Evolutionary conservation across 306 rosid genomes (phyloP).

Genomic region (Rosa multiflora): DNA sequence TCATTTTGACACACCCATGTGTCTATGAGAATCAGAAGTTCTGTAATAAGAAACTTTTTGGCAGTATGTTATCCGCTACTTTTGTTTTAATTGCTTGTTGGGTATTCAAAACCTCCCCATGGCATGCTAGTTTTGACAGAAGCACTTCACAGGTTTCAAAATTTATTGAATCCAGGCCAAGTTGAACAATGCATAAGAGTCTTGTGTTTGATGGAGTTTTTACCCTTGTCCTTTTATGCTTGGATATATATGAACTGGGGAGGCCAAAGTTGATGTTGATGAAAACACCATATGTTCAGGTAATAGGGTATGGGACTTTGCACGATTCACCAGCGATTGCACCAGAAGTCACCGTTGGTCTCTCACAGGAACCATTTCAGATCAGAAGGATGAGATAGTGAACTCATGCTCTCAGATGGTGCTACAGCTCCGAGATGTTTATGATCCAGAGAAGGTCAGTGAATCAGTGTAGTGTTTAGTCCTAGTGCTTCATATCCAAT

Average conservation of each 20-base stretch:
- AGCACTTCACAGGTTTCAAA: neutral
- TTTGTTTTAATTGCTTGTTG: neutral
- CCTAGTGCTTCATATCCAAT: slow-evolving; percentile 12
- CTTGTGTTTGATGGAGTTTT: neutral
- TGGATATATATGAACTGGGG: neutral
- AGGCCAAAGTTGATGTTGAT: slow-evolving; percentile 10
- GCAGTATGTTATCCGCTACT: neutral
- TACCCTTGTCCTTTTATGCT: neutral
- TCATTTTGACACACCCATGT: neutral
- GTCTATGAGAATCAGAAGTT: neutral
- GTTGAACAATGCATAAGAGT: neutral
- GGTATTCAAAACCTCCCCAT: neutral
- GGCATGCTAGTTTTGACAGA: neutral
- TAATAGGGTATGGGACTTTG: slow-evolving; percentile 63
- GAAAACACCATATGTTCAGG: slow-evolving; percentile 44
- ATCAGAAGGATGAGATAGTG: slow-evolving; percentile 70
- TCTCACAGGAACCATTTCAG: slow-evolving; percentile 53
- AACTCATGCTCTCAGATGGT: slow-evolving; percentile 86
- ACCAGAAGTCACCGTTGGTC: slow-evolving; percentile 52
- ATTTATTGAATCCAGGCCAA: neutral
- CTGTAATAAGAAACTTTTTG: neutral
- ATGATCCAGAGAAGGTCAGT: slow-evolving; percentile 79
- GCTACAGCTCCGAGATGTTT: slow-evolving; percentile 72
- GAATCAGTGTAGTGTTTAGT: slow-evolving; percentile 14
- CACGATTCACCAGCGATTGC: slow-evolving; percentile 74